These are phyloP conservation scores for Starmera dryadoides DNA, from an alignment of 805 yeast species.

Conservation along the genomic window DNA sequence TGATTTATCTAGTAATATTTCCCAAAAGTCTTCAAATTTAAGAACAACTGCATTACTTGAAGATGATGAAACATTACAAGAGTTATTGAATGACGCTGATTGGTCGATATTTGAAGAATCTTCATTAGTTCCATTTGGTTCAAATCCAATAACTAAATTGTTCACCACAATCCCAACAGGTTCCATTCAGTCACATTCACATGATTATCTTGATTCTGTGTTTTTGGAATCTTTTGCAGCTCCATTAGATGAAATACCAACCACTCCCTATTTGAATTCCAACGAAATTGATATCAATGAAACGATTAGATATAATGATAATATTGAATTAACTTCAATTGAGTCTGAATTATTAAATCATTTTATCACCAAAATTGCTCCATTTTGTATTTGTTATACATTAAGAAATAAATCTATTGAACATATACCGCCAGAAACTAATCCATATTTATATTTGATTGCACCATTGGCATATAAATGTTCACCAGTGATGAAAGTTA, in stretches of 20 bases:
- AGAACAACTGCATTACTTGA: not conserved
- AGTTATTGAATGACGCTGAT: not conserved
- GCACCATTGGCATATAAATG: constrained; percentile 30
- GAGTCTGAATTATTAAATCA: constrained; percentile 22
- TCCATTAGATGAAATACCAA: constrained; percentile 5
- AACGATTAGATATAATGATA: too few relatives aligned
- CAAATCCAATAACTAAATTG: constrained; percentile 1
- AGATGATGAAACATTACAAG: not conserved
- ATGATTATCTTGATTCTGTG: constrained; percentile 12
- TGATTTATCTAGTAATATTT: not conserved
- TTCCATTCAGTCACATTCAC: not conserved
- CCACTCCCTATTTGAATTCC: constrained; percentile 2
- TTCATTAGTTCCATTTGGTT: not conserved
- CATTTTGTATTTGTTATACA: constrained; percentile 33
- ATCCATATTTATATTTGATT: constrained; percentile 31
- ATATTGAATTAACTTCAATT: constrained; percentile 6
- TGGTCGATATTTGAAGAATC: not conserved
- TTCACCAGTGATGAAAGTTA: constrained; percentile 24
- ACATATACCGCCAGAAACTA: constrained; percentile 19
- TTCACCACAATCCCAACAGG: not conserved
- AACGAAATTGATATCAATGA: too few relatives aligned
- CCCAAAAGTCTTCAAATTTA: not conserved
- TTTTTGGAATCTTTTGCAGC: constrained; percentile 16
- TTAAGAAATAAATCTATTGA: constrained; percentile 10
- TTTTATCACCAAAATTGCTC: constrained; percentile 28